A percentile compares a stretch with the other conserved stretches of the same genome.
Conservation (phyloP, 768 basidiomycete genomes). For the Tephrocybe sp. region DNA sequence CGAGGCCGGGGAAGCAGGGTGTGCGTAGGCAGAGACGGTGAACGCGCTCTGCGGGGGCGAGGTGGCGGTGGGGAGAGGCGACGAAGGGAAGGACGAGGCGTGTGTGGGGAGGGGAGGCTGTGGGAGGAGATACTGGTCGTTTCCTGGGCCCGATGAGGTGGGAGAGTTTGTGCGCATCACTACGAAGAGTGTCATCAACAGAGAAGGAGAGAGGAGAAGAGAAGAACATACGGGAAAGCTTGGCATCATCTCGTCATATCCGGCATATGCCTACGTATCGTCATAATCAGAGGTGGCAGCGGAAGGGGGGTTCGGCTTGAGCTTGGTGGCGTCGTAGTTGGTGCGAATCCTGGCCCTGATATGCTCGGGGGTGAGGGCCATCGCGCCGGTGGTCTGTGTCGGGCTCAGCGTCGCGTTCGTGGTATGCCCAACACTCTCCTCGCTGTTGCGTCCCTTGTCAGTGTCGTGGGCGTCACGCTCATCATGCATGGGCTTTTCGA, state of each 20-base stretch:
- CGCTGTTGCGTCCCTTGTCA: not conserved
- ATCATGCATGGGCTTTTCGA: slow-evolving; percentile 10
- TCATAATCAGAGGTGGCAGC: not conserved
- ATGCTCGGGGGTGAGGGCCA: slow-evolving; percentile 58
- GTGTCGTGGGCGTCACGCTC: not conserved
- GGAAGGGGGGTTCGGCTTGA: not conserved
- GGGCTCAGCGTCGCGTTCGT: slow-evolving; percentile 27
- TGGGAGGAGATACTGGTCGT: slow-evolving; percentile 29
- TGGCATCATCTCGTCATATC: slow-evolving; percentile 61
- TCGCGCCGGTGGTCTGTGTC: slow-evolving; percentile 38
- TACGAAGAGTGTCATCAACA: slow-evolving; percentile 24
- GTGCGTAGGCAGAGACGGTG: slow-evolving; percentile 9
- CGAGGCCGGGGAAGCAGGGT: slow-evolving; percentile 19
- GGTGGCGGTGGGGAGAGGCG: slow-evolving; percentile 21
- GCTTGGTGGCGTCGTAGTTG: not conserved
- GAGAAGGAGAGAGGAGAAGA: not conserved
- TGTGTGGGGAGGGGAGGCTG: slow-evolving; percentile 30
- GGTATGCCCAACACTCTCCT: slow-evolving; percentile 14
- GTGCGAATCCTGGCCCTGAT: slow-evolving; percentile 53
- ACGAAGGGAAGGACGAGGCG: not conserved
- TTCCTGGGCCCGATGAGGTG: not conserved
- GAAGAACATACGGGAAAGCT: slow-evolving; percentile 60
- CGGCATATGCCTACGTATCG: no score
- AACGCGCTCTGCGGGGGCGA: slow-evolving; percentile 27
- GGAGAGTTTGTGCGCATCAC: slow-evolving; percentile 72